Percentiles rank a stretch among this genome's conserved stretches.
Evolutionary conservation across 1,284 basidiomycete species (phyloP).

Genomic region (Coniferiporia weirii): DNA sequence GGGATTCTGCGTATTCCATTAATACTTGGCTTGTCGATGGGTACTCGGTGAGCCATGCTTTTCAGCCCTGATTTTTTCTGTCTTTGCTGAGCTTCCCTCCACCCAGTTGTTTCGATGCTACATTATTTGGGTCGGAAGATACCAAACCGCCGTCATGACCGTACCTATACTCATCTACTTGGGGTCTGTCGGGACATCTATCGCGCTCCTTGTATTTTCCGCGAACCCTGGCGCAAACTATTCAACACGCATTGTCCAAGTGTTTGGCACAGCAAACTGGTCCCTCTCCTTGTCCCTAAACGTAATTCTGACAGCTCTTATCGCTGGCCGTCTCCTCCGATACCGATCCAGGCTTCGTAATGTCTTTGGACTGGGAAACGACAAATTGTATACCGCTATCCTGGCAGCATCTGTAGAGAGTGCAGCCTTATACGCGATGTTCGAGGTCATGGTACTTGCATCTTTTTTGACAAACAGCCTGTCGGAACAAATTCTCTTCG

Average conservation of each 20-base stretch:
- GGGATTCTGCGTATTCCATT: background rate
- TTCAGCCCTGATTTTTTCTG: background rate
- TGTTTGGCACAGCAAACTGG: conserved; percentile 11
- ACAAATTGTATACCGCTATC: conserved; percentile 18
- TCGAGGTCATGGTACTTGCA: conserved; percentile 23
- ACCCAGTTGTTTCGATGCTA: conserved; percentile 1
- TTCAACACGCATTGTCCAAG: background rate
- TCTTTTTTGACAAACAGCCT: conserved; percentile 20
- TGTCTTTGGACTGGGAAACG: background rate
- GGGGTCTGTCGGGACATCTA: conserved; percentile 2
- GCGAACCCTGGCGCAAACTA: conserved; percentile 4
- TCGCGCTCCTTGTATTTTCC: conserved; percentile 1
- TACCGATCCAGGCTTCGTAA: background rate
- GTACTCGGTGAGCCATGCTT: background rate
- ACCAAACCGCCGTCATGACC: background rate
- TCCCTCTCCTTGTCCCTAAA: conserved; percentile 7
- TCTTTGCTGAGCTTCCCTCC: background rate
- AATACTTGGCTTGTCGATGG: conserved; percentile 7
- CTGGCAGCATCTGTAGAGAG: conserved; percentile 25
- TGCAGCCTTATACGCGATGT: conserved; percentile 23
- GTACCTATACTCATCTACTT: conserved; percentile 1
- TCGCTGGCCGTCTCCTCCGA: conserved; percentile 5
- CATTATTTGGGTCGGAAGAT: background rate
- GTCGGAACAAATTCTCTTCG: conserved; percentile 22
- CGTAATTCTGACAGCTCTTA: conserved; percentile 1